Base-by-base conservation (phyloP, 768 basidiomycete genomes). In the Lactarius hatsudake region DNA sequence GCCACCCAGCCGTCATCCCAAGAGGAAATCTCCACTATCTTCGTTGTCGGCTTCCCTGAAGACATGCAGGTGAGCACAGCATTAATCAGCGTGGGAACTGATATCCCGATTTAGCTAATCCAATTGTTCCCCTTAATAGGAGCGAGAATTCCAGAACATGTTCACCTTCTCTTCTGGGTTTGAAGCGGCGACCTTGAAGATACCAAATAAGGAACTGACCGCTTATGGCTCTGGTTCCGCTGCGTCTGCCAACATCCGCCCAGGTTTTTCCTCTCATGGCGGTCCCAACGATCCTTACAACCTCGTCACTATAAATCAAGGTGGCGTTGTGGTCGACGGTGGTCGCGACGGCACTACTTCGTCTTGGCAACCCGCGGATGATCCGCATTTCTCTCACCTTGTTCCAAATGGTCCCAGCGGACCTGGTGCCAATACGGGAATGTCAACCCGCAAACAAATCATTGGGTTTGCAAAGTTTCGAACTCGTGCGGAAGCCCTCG, bases 101-200 rank as follows among this genome's bases (percentile, higher is more conserved):
- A 59, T 64, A 63, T 12, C 56, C 55, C 54, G 59, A 66, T 67
- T 57, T 26, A 26, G 62, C 70, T 54, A 28, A 62, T 70, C 15
- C 69, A 55, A 48, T 70, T 71, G 61, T 32, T 54, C 61, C 57
- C 57, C 43, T 53, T 63, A 32, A 4, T 72, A 98, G 95, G 97
- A 98, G 81, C 94, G 97, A 36, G 97, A 99, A 79, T 99, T 98
- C 77, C 94, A 96, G 77, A 98, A 98, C 76, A 96, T 99, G 91
- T 99, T 99, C 76, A 94, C 95, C 9, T 99, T 99, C 74, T 94
- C 93, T 3, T 80, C 85, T 1, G 97, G 95, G 13, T 99, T 98
- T 73, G 97, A 98, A 76, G 97, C 96, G 28, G 96, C 97, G 9
- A 97, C 96, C 7, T 83, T 99, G 72, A 99, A 98, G 83, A 94